Evolutionary conservation across 768 basidiomycete species (phyloP).

Genomic region (Tubosaeta sp.): DNA sequence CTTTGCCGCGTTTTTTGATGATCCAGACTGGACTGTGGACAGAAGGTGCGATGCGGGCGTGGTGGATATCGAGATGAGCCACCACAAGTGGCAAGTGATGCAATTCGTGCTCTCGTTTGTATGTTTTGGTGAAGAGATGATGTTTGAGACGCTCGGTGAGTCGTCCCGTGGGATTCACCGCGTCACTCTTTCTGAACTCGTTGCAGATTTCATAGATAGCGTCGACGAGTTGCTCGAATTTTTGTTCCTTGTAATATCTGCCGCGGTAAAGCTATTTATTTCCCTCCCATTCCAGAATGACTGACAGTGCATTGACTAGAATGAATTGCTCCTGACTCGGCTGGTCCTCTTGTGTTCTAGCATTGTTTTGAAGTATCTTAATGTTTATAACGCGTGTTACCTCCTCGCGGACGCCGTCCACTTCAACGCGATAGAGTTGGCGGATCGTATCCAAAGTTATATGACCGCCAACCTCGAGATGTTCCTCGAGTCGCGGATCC

Average conservation of each 20-base stretch:
- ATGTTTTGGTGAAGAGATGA: slow-evolving; percentile 66
- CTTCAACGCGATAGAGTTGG: slow-evolving; percentile 66
- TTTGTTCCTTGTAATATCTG: slow-evolving; percentile 81
- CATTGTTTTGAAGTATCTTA: slow-evolving; percentile 63
- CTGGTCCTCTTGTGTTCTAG: slow-evolving; percentile 80
- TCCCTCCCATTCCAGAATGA: no score
- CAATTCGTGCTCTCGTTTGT: slow-evolving; percentile 70
- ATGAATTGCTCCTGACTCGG: slow-evolving; percentile 84
- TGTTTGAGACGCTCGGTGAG: slow-evolving; percentile 72
- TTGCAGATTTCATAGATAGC: slow-evolving; percentile 54
- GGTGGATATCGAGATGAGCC: slow-evolving; percentile 63
- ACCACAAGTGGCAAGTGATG: slow-evolving; percentile 73
- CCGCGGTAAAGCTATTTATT: slow-evolving; percentile 53
- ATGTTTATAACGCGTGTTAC: slow-evolving; percentile 71
- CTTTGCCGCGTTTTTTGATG: slow-evolving; percentile 80
- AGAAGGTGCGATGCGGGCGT: slow-evolving; percentile 53
- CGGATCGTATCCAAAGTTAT: slow-evolving; percentile 70
- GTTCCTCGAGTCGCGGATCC: slow-evolving; percentile 72
- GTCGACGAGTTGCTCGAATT: slow-evolving; percentile 80
- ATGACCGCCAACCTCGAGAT: slow-evolving; percentile 83
- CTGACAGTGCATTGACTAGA: slow-evolving; percentile 40
- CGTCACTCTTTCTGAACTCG: slow-evolving; percentile 1
- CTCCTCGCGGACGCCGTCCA: slow-evolving; percentile 79
- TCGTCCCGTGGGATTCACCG: slow-evolving; percentile 2
- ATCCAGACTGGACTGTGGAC: slow-evolving; percentile 72